Evolutionary conservation across 257 asterid genomes (phyloP).

Genomic region (Echium plantagineum): DNA sequence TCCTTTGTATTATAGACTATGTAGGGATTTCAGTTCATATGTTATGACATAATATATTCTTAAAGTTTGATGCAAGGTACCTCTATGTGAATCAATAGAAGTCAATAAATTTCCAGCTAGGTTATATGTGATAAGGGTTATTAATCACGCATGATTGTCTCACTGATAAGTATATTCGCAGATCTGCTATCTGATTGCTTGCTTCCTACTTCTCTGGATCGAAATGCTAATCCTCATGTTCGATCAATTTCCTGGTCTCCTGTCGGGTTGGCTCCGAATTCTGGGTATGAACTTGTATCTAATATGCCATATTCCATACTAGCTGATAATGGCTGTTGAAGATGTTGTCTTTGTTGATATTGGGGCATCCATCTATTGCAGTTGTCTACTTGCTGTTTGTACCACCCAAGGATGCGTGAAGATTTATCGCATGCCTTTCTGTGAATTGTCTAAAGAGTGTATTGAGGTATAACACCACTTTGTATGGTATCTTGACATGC

Average conservation of each 20-base stretch:
- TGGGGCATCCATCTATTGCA: slow-evolving; percentile 15
- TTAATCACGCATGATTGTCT: background rate
- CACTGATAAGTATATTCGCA: too few species aligned
- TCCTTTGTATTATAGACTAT: too few species aligned
- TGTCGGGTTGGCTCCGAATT: slow-evolving; percentile 64
- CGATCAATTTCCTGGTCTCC: slow-evolving; percentile 95
- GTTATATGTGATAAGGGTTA: background rate
- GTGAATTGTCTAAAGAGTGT: slow-evolving; percentile 77
- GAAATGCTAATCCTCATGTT: slow-evolving; percentile 44
- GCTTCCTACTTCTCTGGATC: slow-evolving; percentile 50
- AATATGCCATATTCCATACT: background rate
- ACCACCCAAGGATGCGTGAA: slow-evolving; percentile 64
- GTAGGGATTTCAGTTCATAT: background rate
- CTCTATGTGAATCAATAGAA: too few species aligned
- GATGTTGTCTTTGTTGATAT: background rate
- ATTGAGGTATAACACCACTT: slow-evolving; percentile 43
- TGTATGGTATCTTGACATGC: background rate
- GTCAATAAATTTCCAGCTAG: background rate
- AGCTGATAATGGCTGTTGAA: background rate
- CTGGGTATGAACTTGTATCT: slow-evolving; percentile 42
- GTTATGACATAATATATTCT: background rate
- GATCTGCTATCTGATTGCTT: slow-evolving; percentile 60
- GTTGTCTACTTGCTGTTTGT: slow-evolving; percentile 93
- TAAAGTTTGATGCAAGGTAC: too few species aligned
- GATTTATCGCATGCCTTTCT: slow-evolving; percentile 62